Conservation (phyloP, 139 green algal genomes). For the Desmodesmus armatus region DNA sequence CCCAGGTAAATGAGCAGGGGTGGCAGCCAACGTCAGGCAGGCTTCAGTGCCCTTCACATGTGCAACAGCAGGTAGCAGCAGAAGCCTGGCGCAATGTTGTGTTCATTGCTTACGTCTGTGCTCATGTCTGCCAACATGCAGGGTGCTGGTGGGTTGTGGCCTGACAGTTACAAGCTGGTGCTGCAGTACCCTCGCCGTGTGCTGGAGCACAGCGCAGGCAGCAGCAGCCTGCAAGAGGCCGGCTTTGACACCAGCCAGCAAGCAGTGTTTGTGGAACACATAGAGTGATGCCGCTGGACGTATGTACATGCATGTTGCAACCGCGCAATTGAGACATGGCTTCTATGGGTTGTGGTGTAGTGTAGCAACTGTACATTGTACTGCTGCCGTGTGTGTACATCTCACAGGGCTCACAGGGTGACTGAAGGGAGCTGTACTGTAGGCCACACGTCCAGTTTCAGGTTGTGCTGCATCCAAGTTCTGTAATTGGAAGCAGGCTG, state of each 20-base stretch:
- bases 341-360: background rate
- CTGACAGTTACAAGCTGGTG: slow-evolving; percentile 71
- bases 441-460: too few species aligned
- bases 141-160: slow-evolving; percentile 45
- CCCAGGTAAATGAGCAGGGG: too few species aligned
- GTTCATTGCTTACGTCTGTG: background rate
- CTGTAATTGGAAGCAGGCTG: too few species aligned
- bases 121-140: background rate
- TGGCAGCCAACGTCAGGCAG: too few species aligned
- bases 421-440: too few species aligned
- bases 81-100: background rate
- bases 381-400: background rate
- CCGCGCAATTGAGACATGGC: background rate
- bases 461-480: background rate
- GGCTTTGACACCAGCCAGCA: slow-evolving; percentile 50
- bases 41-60: background rate
- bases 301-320: background rate
- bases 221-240: slow-evolving; percentile 45
- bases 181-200: slow-evolving; percentile 76
- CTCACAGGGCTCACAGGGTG: background rate
- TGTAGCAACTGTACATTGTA: background rate
- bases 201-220: slow-evolving; percentile 38
- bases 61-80: background rate
- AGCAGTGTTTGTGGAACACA: slow-evolving; percentile 51
- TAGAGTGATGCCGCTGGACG: background rate